Base-by-base conservation (phyloP, 371 early-diverging fungal genomes). In the Mortierella sp. region DNA sequence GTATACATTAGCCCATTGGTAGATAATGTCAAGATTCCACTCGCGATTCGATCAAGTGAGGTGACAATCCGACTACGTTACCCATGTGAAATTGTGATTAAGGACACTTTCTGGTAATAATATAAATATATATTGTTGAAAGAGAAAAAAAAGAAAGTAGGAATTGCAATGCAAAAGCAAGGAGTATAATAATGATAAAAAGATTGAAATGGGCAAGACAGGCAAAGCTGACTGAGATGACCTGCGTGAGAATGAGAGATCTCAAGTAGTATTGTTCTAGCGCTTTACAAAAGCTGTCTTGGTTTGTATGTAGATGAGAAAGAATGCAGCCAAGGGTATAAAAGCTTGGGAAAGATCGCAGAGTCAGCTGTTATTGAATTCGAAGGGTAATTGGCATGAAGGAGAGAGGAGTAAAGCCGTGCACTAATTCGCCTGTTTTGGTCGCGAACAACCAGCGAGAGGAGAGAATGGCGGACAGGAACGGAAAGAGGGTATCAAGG, bases 401-500 rank as follows among this genome's bases (percentile, higher is more conserved):
- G 9, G 49, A 13, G 40, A 40, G 13, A 22, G 19, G 49, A 49
- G 26, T 53, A 28, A 28, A 53, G 53, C 28, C 28, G 49, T 4
- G n/a, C n/a, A 49, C 49, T 22, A 2, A 40, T n/a, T 8, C n/a
- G 19, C 49, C 19, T 8, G 23, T 49, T 3, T 7, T n/a, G 17
- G 53, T 28, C 53, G 53, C 19, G 23, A 10, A 26, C 53, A 28
- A 53, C 15, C 28, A 15, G 12, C 15, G 3, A 8, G 28, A 29
- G 13, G n/a, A 49, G 23, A 23, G 51, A 49, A 49, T 7, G 13
- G 51, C 23, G 51, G 28, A 53, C 28, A 26, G 53, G 53, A 53
- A 28, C 28, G 53, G 23, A 53, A 23, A 28, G 53, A 28, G 53
- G 53, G 53, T 53, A 53, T 53, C 53, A 53, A 53, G 53, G 53